phyloP scores from a whole-genome alignment of 2,329 filamentous ascomycete genomes.

The Ascochyta pisi region DNA sequence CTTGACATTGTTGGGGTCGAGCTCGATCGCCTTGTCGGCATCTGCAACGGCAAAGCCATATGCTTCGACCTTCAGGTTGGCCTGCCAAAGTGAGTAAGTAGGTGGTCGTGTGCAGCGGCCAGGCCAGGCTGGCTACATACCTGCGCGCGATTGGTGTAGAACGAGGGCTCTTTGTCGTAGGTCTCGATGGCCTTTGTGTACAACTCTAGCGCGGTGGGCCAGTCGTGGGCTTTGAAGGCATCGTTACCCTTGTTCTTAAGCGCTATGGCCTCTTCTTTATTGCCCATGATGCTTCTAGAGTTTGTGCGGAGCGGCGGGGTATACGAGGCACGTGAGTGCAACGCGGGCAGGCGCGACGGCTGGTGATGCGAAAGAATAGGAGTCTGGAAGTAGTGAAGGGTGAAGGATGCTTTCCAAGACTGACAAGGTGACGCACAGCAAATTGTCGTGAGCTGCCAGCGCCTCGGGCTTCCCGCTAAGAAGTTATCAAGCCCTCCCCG shows the following conservation, averaged over 20 bases:
- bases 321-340: slow-evolving; percentile 17
- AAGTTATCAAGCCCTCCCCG: slow-evolving; percentile 36
- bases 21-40: slow-evolving; percentile 86
- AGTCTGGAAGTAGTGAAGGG: slow-evolving; percentile 12
- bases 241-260: slow-evolving; percentile 95
- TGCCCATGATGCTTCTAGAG: slow-evolving; percentile 41
- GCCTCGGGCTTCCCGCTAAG: slow-evolving; percentile 22
- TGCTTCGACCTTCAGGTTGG: slow-evolving; percentile 92
- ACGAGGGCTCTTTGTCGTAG: slow-evolving; percentile 83
- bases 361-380: slow-evolving; percentile 6
- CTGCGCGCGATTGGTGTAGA: slow-evolving; percentile 94
- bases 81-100: slow-evolving; percentile 60
- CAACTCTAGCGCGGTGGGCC: slow-evolving; percentile 78
- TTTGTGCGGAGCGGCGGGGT: slow-evolving; percentile 23
- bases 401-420: slow-evolving; percentile 2
- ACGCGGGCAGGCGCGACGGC: slow-evolving; percentile 28
- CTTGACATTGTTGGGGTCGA: slow-evolving; percentile 89
- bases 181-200: slow-evolving; percentile 89
- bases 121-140: slow-evolving; percentile 58
- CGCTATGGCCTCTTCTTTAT: slow-evolving; percentile 73
- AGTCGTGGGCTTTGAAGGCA: slow-evolving; percentile 88
- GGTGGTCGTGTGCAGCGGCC: slow-evolving; percentile 28
- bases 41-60: slow-evolving; percentile 93
- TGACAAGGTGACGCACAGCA: slow-evolving; percentile 8
- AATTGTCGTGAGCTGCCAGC: slow-evolving; percentile 18